A percentile compares a stretch with the other conserved stretches of the same genome.
phyloP scores from a whole-genome alignment of 257 asterid species.

The Schizonepeta tenuifolia region DNA sequence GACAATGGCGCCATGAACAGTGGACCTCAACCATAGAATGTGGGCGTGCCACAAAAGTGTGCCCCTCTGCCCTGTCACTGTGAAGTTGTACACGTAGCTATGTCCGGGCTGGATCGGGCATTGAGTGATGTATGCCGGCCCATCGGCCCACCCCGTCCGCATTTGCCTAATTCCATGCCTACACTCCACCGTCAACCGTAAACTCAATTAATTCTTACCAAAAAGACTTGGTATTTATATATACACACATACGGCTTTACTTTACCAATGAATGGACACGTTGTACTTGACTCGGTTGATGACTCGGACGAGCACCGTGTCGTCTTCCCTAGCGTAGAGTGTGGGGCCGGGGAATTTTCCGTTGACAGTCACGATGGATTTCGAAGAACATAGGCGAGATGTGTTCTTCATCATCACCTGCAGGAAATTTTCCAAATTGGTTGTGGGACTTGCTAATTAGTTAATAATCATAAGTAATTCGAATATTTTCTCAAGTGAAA shows the following conservation, averaged over 20 bases:
- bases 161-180: constrained; percentile 93
- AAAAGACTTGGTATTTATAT: too few species aligned
- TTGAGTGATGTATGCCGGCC: constrained; percentile 93
- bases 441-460: not conserved
- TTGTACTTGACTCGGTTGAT: constrained; percentile 68
- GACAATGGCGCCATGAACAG: constrained; percentile 85
- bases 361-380: constrained; percentile 64
- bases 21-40: constrained; percentile 79
- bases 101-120: constrained; percentile 89
- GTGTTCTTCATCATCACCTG: constrained; percentile 68
- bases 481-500: not conserved
- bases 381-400: constrained; percentile 57
- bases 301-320: constrained; percentile 58
- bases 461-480: not conserved
- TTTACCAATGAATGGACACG: constrained; percentile 68
- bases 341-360: constrained; percentile 81
- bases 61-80: constrained; percentile 90
- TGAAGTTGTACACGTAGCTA: constrained; percentile 74
- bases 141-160: constrained; percentile 94
- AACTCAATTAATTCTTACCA: not conserved
- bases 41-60: constrained; percentile 93
- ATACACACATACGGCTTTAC: too few species aligned
- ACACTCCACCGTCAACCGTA: not conserved
- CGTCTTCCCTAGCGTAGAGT: constrained; percentile 68
- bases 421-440: not conserved